These are phyloP conservation scores for Sanghuangporus sanghuang DNA, from an alignment of 1,284 basidiomycete genomes.

Conservation along the genomic window DNA sequence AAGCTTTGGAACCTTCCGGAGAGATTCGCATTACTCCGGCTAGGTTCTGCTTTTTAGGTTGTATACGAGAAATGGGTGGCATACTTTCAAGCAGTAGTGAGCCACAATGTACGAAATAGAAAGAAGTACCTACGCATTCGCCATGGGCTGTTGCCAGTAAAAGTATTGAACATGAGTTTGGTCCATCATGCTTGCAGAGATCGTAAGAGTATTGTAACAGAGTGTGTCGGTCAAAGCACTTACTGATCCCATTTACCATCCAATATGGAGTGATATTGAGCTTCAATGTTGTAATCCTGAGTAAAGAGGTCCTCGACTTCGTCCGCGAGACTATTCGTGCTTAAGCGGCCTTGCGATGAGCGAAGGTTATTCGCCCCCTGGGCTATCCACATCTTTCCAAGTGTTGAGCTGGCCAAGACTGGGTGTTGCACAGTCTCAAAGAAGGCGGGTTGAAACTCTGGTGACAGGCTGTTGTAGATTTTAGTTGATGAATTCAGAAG, in stretches of 20 bases:
- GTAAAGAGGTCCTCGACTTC: conserved; percentile 53
- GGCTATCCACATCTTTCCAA: conserved; percentile 51
- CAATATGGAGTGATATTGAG: conserved; percentile 52
- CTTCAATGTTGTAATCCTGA: conserved; percentile 53
- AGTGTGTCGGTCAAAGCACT: conserved; percentile 20
- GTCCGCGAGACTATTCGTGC: conserved; percentile 52
- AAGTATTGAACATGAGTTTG: conserved; percentile 61
- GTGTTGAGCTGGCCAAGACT: conserved; percentile 50
- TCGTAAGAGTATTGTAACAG: background rate
- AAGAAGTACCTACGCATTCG: conserved; percentile 41
- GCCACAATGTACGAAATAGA: background rate
- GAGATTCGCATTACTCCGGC: conserved; percentile 58
- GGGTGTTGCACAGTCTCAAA: conserved; percentile 68
- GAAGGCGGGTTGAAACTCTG: conserved; percentile 48
- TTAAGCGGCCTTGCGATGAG: conserved; percentile 58
- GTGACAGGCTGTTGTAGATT: conserved; percentile 49
- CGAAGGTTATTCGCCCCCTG: conserved; percentile 58
- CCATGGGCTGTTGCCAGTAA: conserved; percentile 70
- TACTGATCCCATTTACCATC: conserved; percentile 62
- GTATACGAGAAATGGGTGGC: conserved; percentile 52
- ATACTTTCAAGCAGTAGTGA: conserved; percentile 33
- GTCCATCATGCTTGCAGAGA: conserved; percentile 52
- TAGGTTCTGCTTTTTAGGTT: conserved; percentile 50
- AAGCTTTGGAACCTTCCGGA: conserved; percentile 53
- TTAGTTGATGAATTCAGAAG: conserved; percentile 45